A percentile compares a stretch with the other conserved stretches of the same genome.
Evolutionary conservation across 2,329 filamentous ascomycete genomes (phyloP).

Genomic region (Verruconis gallopava): DNA sequence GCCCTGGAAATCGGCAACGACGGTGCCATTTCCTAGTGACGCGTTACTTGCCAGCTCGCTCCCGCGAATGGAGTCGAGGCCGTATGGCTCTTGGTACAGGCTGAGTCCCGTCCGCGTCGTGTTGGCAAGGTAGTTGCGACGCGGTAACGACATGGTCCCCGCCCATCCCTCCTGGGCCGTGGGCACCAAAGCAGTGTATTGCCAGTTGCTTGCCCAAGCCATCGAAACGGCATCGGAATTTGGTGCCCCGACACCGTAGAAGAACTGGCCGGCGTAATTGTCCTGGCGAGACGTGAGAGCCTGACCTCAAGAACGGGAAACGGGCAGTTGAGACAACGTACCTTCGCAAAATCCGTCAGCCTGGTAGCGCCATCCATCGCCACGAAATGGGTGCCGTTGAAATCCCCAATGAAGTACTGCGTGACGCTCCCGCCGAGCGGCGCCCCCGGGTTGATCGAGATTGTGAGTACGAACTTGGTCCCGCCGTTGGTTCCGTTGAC

Average conservation of each 20-base stretch:
- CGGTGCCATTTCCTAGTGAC: constrained; percentile 34
- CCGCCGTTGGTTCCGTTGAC: constrained; percentile 29
- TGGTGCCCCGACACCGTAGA: constrained; percentile 31
- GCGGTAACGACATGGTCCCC: constrained; percentile 39
- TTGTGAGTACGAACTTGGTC: constrained; percentile 31
- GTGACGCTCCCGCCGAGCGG: constrained; percentile 43
- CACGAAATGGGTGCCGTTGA: constrained; percentile 51
- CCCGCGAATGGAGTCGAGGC: constrained; percentile 36
- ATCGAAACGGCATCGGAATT: constrained; percentile 33
- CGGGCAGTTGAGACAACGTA: background rate
- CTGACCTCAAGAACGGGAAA: background rate
- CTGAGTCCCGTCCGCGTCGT: constrained; percentile 38
- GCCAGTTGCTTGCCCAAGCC: constrained; percentile 47
- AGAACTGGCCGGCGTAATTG: constrained; percentile 46
- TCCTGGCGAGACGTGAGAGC: constrained; percentile 19
- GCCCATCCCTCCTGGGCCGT: constrained; percentile 44
- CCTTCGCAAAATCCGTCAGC: constrained; percentile 34
- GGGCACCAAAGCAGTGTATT: constrained; percentile 42
- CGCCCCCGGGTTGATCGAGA: constrained; percentile 46
- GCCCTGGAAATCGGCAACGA: constrained; percentile 38
- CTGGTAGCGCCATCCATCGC: constrained; percentile 30
- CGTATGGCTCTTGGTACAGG: constrained; percentile 37
- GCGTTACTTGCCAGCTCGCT: constrained; percentile 30
- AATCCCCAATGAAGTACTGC: constrained; percentile 45
- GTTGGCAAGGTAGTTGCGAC: constrained; percentile 39